A percentile compares a stretch with the other conserved stretches of the same genome.
Evolutionary conservation across 495 filamentous ascomycete species (phyloP).

Genomic region (Bathelium albidoporum): DNA sequence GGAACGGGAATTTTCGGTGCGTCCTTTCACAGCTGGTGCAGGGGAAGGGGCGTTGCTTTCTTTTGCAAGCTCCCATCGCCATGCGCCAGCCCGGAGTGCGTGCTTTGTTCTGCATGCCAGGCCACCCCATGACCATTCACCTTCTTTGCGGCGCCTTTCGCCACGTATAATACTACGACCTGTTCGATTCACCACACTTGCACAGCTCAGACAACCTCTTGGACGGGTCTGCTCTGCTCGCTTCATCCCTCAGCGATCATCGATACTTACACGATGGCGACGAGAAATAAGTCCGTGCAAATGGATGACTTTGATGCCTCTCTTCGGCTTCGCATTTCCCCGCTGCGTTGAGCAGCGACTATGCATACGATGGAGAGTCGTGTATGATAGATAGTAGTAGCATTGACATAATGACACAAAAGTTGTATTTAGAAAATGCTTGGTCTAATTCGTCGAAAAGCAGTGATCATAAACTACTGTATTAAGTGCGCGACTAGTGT

Average conservation of each 20-base stretch:
- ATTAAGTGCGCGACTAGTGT: too few relatives aligned
- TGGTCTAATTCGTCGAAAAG: too few relatives aligned
- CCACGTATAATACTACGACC: neutral
- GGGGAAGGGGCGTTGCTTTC: too few relatives aligned
- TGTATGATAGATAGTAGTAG: neutral
- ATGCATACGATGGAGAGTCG: neutral
- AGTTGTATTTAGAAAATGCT: neutral
- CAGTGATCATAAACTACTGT: too few relatives aligned
- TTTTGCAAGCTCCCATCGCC: neutral
- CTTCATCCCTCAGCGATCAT: neutral
- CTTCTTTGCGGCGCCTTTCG: neutral
- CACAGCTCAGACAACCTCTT: neutral
- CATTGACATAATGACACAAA: neutral
- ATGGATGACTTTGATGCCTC: neutral
- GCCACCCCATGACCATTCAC: too few relatives aligned
- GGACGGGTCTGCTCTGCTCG: neutral
- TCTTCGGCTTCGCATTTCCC: neutral
- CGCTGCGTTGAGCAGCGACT: neutral
- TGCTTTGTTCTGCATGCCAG: too few relatives aligned
- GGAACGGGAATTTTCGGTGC: too few relatives aligned
- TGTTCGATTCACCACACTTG: neutral
- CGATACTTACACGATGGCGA: neutral
- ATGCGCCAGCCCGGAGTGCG: too few relatives aligned
- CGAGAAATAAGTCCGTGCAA: neutral
- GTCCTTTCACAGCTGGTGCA: too few relatives aligned